Percentiles rank a stretch among this genome's conserved stretches.
Evolutionary conservation across 164 flowering plant genomes (phyloP).

Genomic region (Protea cynaroides): DNA sequence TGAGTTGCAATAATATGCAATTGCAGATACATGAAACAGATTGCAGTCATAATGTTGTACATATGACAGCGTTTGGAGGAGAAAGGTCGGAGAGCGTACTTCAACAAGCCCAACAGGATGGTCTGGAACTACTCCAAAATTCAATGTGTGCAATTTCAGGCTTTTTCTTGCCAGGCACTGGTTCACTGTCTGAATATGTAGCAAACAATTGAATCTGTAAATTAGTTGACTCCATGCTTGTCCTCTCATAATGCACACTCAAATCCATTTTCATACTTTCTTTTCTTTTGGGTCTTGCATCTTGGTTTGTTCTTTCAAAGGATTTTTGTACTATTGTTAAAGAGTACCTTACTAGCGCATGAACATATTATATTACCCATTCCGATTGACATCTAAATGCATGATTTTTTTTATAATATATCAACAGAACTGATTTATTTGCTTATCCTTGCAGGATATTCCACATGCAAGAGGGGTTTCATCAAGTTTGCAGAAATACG

Average conservation of each 20-base stretch:
- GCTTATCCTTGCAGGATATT: slow-evolving; percentile 28
- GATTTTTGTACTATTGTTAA: neutral
- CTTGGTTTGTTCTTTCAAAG: neutral
- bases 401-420: slow-evolving; percentile 1
- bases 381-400: slow-evolving; percentile 1
- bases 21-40: slow-evolving; percentile 16
- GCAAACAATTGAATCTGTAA: neutral
- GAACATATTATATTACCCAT: neutral
- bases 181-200: neutral
- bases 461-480: slow-evolving; percentile 34
- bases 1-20: slow-evolving; percentile 4
- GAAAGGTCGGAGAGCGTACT: slow-evolving; percentile 11
- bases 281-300: neutral
- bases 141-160: slow-evolving; percentile 17
- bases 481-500: slow-evolving; percentile 32
- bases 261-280: neutral
- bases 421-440: too few relatives aligned
- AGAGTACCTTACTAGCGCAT: neutral
- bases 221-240: neutral
- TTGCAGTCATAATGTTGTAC: slow-evolving; percentile 5
- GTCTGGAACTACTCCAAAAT: slow-evolving; percentile 19
- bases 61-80: slow-evolving; percentile 12
- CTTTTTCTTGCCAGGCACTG: slow-evolving; percentile 2
- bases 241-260: slow-evolving; percentile 3
- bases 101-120: slow-evolving; percentile 15